Evolutionary conservation across 495 filamentous ascomycete genomes (phyloP).

Genomic region (Podospora pseudopauciseta): DNA sequence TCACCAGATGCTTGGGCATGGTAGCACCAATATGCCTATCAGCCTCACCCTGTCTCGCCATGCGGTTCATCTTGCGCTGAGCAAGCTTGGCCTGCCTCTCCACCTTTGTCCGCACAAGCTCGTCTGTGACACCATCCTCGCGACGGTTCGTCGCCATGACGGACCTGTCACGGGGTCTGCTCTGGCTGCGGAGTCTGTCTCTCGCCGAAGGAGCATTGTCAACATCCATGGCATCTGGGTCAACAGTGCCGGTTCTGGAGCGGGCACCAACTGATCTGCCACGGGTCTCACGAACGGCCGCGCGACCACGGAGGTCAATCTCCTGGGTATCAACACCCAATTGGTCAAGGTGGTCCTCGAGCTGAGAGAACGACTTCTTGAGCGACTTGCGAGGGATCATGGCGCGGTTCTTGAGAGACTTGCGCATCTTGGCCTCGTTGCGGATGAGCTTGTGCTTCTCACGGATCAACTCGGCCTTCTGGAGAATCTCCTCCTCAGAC

Average conservation of each 20-base stretch:
- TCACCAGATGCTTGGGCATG: slow-evolving; percentile 88
- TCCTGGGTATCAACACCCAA: slow-evolving; percentile 78
- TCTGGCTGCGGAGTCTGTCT: slow-evolving; percentile 69
- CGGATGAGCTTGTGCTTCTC: slow-evolving; percentile 85
- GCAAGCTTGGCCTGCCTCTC: slow-evolving; percentile 81
- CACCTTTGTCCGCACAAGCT: slow-evolving; percentile 63
- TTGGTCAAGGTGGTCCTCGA: slow-evolving; percentile 77
- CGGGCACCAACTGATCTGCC: slow-evolving; percentile 55
- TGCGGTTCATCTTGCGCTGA: slow-evolving; percentile 98
- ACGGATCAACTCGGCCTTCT: slow-evolving; percentile 91
- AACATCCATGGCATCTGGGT: slow-evolving; percentile 80
- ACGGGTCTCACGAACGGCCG: slow-evolving; percentile 48
- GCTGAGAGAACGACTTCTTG: slow-evolving; percentile 73
- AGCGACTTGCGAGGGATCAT: slow-evolving; percentile 75
- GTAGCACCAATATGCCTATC: slow-evolving; percentile 83
- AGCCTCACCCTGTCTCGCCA: slow-evolving; percentile 93
- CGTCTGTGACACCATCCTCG: slow-evolving; percentile 70
- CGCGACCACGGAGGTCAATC: slow-evolving; percentile 67
- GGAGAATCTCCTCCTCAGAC: slow-evolving; percentile 77
- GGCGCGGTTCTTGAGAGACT: slow-evolving; percentile 93
- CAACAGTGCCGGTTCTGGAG: slow-evolving; percentile 49
- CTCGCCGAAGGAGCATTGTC: slow-evolving; percentile 54
- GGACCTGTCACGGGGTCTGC: slow-evolving; percentile 70
- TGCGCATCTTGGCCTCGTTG: slow-evolving; percentile 88
- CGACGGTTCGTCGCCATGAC: slow-evolving; percentile 64